Evolutionary conservation across 768 basidiomycete species (phyloP).

Genomic region (Vararia minispora): DNA sequence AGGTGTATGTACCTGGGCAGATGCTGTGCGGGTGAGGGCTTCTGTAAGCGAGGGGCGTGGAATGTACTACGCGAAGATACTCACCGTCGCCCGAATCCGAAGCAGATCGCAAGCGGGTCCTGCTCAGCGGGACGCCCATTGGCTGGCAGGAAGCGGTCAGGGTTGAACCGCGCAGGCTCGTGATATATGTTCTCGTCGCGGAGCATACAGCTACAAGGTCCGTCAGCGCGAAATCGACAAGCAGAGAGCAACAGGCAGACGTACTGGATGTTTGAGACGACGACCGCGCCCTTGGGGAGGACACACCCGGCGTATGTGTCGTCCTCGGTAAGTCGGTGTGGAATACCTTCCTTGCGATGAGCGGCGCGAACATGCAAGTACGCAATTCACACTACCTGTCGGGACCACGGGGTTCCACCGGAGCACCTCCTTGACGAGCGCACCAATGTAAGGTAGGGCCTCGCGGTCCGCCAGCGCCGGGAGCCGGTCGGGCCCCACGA

Average conservation of each 20-base stretch:
- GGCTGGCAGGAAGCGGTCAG: not conserved
- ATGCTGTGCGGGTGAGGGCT: too few species aligned
- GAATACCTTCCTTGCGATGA: constrained; percentile 14
- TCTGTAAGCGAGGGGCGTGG: too few species aligned
- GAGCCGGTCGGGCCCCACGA: constrained; percentile 23
- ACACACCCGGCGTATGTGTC: constrained; percentile 19
- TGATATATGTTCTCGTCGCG: constrained; percentile 1
- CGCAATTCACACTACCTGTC: constrained; percentile 8
- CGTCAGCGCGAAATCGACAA: not conserved
- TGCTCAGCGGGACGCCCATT: not conserved
- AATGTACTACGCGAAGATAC: too few species aligned
- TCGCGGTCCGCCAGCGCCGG: constrained; percentile 24
- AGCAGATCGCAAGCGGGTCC: too few species aligned
- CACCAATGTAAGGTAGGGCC: constrained; percentile 25
- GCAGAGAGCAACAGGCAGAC: not conserved
- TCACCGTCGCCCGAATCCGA: constrained; percentile 2
- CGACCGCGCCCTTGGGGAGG: constrained; percentile 20
- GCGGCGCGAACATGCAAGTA: too few species aligned
- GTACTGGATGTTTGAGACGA: constrained; percentile 22
- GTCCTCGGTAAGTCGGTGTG: constrained; percentile 20
- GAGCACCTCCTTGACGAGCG: constrained; percentile 28
- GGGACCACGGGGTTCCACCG: constrained; percentile 19
- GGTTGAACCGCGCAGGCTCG: not conserved
- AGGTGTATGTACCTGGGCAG: too few species aligned
- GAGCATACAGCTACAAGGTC: too few species aligned